A percentile compares a stretch with the other conserved stretches of the same genome.
These are phyloP conservation scores for Mrakia frigida DNA, from an alignment of 768 basidiomycete genomes.

Conservation along the genomic window DNA sequence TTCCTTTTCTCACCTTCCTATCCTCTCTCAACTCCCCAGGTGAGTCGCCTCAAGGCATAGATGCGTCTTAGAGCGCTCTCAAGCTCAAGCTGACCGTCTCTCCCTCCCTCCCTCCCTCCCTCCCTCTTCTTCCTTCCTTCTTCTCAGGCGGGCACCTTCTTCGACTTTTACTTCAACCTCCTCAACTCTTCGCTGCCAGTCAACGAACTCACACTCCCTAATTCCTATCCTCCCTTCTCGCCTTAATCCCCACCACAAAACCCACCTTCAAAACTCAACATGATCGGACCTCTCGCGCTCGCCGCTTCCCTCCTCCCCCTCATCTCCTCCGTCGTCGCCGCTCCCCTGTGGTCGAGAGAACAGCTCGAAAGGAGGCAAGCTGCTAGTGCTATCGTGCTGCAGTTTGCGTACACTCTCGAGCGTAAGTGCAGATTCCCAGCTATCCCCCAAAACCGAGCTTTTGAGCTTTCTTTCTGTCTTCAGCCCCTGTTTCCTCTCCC, in stretches of 20 bases:
- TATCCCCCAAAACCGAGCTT: background rate
- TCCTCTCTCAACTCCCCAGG: background rate
- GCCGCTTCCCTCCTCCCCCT: conserved; percentile 1
- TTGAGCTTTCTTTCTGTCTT: background rate
- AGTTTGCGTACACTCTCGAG: background rate
- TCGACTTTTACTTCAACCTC: background rate
- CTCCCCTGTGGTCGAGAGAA: conserved; percentile 4
- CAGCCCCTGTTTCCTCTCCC: background rate
- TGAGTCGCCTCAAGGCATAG: background rate
- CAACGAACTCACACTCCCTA: conserved; percentile 2
- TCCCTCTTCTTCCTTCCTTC: background rate
- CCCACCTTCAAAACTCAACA: background rate
- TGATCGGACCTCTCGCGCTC: conserved; percentile 8
- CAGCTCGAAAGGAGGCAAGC: background rate
- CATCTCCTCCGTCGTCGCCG: conserved; percentile 12
- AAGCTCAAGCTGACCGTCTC: background rate
- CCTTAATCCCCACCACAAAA: background rate
- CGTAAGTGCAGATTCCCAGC: background rate
- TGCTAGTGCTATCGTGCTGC: background rate
- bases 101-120: background rate
- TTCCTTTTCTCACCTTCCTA: background rate
- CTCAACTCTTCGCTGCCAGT: conserved; percentile 8
- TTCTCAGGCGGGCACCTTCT: background rate
- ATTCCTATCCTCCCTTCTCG: background rate
- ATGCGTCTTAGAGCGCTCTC: background rate